These are phyloP conservation scores for Peniophora sp. DNA, from an alignment of 1,284 basidiomycete genomes.

Conservation along the genomic window DNA sequence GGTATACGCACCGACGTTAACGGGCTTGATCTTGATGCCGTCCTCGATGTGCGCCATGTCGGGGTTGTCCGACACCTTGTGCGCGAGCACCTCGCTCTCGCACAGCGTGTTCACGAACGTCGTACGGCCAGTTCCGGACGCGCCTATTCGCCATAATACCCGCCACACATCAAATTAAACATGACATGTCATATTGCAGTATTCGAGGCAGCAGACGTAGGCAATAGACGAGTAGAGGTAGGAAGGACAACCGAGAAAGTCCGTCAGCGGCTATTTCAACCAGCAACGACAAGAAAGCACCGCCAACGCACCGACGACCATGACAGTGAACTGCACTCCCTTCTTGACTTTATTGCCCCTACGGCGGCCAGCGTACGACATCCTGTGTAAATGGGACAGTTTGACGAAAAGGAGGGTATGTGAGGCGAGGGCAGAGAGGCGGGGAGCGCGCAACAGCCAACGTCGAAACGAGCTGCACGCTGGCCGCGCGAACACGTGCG, in stretches of 20 bases:
- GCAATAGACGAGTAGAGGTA: not conserved
- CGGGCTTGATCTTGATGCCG: constrained; percentile 93
- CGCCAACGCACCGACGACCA: constrained; percentile 77
- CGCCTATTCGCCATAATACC: constrained; percentile 44
- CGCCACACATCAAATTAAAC: no score
- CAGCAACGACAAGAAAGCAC: constrained; percentile 4
- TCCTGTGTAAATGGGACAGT: constrained; percentile 28
- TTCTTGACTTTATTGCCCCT: constrained; percentile 95
- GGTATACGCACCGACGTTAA: constrained; percentile 74
- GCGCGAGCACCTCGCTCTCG: constrained; percentile 82
- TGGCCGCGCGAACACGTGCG: no score
- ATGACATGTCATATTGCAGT: no score
- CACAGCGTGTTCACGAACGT: constrained; percentile 98
- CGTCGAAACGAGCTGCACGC: no score
- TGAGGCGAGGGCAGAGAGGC: no score
- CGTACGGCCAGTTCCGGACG: constrained; percentile 92
- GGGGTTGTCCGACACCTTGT: constrained; percentile 83
- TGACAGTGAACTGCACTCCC: constrained; percentile 92
- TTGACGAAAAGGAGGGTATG: constrained; percentile 4
- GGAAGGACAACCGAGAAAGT: not conserved
- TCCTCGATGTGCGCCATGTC: constrained; percentile 92
- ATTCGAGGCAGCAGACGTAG: no score
- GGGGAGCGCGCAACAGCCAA: no score
- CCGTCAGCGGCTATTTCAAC: constrained; percentile 7
- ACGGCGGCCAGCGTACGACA: constrained; percentile 81